phyloP scores from a whole-genome alignment of 1,284 basidiomycete species.

The Ustilago hordei region DNA sequence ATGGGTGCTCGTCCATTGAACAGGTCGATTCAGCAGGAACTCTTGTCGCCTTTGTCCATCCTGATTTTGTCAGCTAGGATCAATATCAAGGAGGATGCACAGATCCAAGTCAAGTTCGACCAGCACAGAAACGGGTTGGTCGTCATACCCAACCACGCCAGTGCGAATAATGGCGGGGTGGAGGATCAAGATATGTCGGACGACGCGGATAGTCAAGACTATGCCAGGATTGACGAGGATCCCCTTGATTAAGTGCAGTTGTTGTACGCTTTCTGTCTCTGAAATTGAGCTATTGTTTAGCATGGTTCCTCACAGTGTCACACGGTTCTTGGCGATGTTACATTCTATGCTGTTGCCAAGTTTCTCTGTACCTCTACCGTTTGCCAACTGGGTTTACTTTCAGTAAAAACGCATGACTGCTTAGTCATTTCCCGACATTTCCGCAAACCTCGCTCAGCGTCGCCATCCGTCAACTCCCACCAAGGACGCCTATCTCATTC shows the following conservation, averaged over 20 bases:
- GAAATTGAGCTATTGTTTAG: not conserved
- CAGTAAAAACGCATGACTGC: too few relatives aligned
- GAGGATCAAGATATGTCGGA: constrained; percentile 63
- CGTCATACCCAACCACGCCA: constrained; percentile 84
- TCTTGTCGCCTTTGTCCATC: constrained; percentile 90
- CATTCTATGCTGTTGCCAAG: constrained; percentile 32
- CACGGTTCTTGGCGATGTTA: not conserved
- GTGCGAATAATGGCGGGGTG: constrained; percentile 6
- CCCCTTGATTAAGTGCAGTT: constrained; percentile 46
- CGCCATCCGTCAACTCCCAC: too few relatives aligned
- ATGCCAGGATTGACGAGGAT: constrained; percentile 52
- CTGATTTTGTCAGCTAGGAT: constrained; percentile 86
- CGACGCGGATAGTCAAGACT: constrained; percentile 59
- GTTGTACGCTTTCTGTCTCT: not conserved
- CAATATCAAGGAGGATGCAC: constrained; percentile 84
- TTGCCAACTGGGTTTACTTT: constrained; percentile 69
- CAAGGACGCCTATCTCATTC: too few relatives aligned
- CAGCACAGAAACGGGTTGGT: constrained; percentile 82
- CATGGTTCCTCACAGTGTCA: too few relatives aligned
- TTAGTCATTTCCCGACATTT: too few relatives aligned
- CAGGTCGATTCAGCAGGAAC: constrained; percentile 89
- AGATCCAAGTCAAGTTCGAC: constrained; percentile 82
- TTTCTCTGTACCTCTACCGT: not conserved
- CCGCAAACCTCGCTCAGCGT: too few relatives aligned
- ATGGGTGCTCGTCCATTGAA: constrained; percentile 84